A percentile compares a stretch with the other conserved stretches of the same genome.
Evolutionary conservation across 495 filamentous ascomycete genomes (phyloP).

Genomic region (Penicillium cataractarum): DNA sequence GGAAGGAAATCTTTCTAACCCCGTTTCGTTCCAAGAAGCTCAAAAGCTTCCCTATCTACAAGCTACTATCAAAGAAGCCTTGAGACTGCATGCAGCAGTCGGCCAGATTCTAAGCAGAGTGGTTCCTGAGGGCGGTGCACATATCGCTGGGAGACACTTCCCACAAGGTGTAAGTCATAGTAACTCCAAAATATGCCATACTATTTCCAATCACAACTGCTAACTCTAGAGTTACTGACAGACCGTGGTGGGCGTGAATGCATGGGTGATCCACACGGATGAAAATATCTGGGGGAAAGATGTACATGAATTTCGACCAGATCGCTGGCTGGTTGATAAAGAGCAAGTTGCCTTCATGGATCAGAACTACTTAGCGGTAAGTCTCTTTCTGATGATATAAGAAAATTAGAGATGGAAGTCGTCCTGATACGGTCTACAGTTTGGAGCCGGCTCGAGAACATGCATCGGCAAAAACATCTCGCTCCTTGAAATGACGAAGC

Average conservation of each 20-base stretch:
- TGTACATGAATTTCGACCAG: slow-evolving; percentile 45
- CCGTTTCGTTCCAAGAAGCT: slow-evolving; percentile 27
- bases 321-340: not conserved
- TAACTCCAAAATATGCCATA: too few species aligned
- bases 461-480: slow-evolving; percentile 46
- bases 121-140: slow-evolving; percentile 36
- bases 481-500: slow-evolving; percentile 35
- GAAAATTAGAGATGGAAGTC: not conserved
- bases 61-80: slow-evolving; percentile 44
- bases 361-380: not conserved
- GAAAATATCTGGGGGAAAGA: slow-evolving; percentile 62
- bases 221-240: not conserved
- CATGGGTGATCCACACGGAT: slow-evolving; percentile 64
- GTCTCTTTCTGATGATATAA: not conserved
- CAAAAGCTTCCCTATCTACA: slow-evolving; percentile 38
- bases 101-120: slow-evolving; percentile 44
- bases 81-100: slow-evolving; percentile 62
- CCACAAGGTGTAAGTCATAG: slow-evolving; percentile 24
- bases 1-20: slow-evolving; percentile 18
- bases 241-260: slow-evolving; percentile 60
- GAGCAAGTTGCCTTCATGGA: not conserved
- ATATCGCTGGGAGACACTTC: slow-evolving; percentile 26
- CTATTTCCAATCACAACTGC: not conserved
- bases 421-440: slow-evolving; percentile 18
- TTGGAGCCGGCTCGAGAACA: slow-evolving; percentile 35